These are phyloP conservation scores for Populus euphratica DNA, from an alignment of 345 rosid species.

Conservation along the genomic window DNA sequence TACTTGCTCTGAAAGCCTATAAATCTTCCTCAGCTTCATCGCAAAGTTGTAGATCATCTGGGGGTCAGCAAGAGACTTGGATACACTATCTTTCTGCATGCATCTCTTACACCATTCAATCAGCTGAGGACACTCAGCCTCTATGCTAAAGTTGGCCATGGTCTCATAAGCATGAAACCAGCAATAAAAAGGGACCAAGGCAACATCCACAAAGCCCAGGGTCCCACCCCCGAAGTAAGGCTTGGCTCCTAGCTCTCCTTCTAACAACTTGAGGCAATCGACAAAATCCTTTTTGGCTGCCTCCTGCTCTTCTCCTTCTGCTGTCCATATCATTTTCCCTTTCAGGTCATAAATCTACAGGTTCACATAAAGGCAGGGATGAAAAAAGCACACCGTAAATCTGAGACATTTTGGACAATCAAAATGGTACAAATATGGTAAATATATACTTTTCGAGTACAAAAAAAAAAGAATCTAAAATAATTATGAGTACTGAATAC, in stretches of 20 bases:
- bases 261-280: slow-evolving; percentile 1
- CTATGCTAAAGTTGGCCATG: slow-evolving; percentile 9
- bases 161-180: slow-evolving; percentile 7
- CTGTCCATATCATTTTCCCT: not conserved
- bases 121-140: slow-evolving; percentile 9
- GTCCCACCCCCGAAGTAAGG: slow-evolving; percentile 9
- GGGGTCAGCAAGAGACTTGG: slow-evolving; percentile 1
- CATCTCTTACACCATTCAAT: slow-evolving; percentile 16
- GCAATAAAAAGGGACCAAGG: slow-evolving; percentile 4
- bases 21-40: too few species aligned
- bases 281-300: slow-evolving; percentile 5
- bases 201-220: slow-evolving; percentile 15
- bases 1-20: too few species aligned
- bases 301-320: slow-evolving; percentile 5
- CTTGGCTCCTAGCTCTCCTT: slow-evolving; percentile 3
- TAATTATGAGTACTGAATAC: too few species aligned
- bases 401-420: too few species aligned
- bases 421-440: too few species aligned
- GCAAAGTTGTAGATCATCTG: not conserved
- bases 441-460: too few species aligned
- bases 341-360: too few species aligned
- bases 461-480: too few species aligned
- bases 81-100: slow-evolving; percentile 14
- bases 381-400: too few species aligned
- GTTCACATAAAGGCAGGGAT: too few species aligned